Evolutionary conservation across 2,329 filamentous ascomycete species (phyloP).

Genomic region (Parasarocladium wereldwijsianum): DNA sequence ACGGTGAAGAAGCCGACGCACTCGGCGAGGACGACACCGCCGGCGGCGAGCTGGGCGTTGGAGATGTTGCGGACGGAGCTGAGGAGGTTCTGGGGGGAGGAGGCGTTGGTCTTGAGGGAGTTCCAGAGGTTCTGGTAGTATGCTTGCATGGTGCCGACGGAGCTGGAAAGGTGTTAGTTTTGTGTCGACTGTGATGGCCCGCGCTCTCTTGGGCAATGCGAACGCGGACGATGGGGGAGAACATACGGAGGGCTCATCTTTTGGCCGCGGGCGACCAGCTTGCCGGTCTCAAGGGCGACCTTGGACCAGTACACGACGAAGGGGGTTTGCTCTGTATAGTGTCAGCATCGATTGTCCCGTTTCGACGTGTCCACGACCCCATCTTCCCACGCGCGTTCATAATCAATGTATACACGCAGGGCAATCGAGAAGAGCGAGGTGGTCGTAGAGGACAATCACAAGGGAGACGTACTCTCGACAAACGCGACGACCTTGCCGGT

Average conservation of each 20-base stretch:
- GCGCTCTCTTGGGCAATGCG: not conserved
- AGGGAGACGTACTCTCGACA: slow-evolving; percentile 61
- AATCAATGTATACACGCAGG: too few species aligned
- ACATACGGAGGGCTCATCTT: slow-evolving; percentile 94
- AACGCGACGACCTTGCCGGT: slow-evolving; percentile 67
- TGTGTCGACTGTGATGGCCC: not conserved
- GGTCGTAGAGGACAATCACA: not conserved
- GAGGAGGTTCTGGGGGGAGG: slow-evolving; percentile 40
- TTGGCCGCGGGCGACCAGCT: slow-evolving; percentile 74
- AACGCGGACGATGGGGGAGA: not conserved
- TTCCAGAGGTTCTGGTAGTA: slow-evolving; percentile 69
- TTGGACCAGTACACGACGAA: slow-evolving; percentile 82
- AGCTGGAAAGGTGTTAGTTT: slow-evolving; percentile 30
- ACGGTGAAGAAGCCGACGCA: slow-evolving; percentile 94
- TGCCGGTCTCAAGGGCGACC: slow-evolving; percentile 75
- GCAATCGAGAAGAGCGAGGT: not conserved
- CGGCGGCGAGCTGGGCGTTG: slow-evolving; percentile 53
- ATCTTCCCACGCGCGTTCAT: too few species aligned
- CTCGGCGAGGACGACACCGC: slow-evolving; percentile 71
- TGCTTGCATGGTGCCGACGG: slow-evolving; percentile 66
- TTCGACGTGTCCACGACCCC: too few species aligned
- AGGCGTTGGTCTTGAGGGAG: slow-evolving; percentile 45
- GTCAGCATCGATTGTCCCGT: too few species aligned
- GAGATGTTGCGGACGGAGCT: slow-evolving; percentile 53
- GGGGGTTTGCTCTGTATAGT: slow-evolving; percentile 59